A percentile compares a stretch with the other conserved stretches of the same genome.
phyloP scores from a whole-genome alignment of 2,329 filamentous ascomycete species.

The Arthrobotrys iridis region DNA sequence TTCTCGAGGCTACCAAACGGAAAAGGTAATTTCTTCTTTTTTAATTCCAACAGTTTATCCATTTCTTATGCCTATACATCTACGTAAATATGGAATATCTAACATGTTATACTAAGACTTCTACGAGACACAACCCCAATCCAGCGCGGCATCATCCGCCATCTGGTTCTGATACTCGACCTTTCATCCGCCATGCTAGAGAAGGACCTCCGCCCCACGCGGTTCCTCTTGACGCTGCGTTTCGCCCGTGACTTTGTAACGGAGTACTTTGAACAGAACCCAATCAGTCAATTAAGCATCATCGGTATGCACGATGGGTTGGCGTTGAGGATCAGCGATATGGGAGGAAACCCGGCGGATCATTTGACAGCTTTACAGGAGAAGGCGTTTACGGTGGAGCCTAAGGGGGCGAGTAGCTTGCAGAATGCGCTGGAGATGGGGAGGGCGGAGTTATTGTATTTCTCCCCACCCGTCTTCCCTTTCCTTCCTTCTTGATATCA shows the following conservation, averaged over 20 bases:
- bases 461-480: slow-evolving; percentile 22
- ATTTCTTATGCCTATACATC: background rate
- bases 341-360: slow-evolving; percentile 89
- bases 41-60: background rate
- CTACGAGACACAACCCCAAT: slow-evolving; percentile 93
- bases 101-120: slow-evolving; percentile 67
- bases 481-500: slow-evolving; percentile 2
- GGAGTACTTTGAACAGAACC: slow-evolving; percentile 98
- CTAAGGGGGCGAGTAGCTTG: slow-evolving; percentile 79
- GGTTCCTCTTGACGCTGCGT: slow-evolving; percentile 81
- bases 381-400: slow-evolving; percentile 72
- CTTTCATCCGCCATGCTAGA: slow-evolving; percentile 93
- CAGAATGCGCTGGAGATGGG: slow-evolving; percentile 98
- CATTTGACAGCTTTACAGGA: slow-evolving; percentile 79
- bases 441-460: slow-evolving; percentile 84
- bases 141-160: slow-evolving; percentile 96
- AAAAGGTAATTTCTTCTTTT: slow-evolving; percentile 67
- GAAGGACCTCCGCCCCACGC: slow-evolving; percentile 90
- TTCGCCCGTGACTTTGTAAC: slow-evolving; percentile 88
- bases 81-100: slow-evolving; percentile 15
- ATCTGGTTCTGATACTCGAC: slow-evolving; percentile 88
- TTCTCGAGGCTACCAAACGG: slow-evolving; percentile 84
- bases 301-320: slow-evolving; percentile 93
- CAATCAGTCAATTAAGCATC: slow-evolving; percentile 92
- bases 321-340: slow-evolving; percentile 83